Evolutionary conservation across 2,329 filamentous ascomycete species (phyloP).

Genomic region (Diplodia intermedia): DNA sequence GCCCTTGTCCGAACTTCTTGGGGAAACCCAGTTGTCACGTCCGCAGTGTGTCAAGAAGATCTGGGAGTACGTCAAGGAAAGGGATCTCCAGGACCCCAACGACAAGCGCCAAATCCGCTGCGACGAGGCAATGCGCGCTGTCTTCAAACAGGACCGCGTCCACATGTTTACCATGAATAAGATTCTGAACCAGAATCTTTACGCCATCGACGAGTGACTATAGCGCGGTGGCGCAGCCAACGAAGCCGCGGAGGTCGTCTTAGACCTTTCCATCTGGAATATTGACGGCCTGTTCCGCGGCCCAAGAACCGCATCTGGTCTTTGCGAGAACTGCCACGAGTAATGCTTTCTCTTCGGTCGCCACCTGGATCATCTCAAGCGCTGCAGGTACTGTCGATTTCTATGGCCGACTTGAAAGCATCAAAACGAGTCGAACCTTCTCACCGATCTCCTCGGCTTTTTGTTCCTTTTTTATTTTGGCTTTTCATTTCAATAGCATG

Average conservation of each 20-base stretch:
- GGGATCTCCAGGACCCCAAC: conserved; percentile 85
- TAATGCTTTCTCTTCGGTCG: not conserved
- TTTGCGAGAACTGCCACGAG: not conserved
- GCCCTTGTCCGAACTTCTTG: conserved; percentile 72
- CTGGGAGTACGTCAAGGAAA: conserved; percentile 91
- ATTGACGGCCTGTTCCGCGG: not conserved
- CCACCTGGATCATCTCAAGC: not conserved
- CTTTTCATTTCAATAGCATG: conserved; percentile 24
- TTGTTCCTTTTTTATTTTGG: not conserved
- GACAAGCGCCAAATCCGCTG: conserved; percentile 94
- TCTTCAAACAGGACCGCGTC: conserved; percentile 89
- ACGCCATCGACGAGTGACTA: conserved; percentile 74
- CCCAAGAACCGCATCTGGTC: not conserved
- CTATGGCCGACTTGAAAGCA: not conserved
- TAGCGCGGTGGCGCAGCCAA: not conserved
- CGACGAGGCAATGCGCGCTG: conserved; percentile 86
- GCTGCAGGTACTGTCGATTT: not conserved
- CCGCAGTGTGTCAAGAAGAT: conserved; percentile 96
- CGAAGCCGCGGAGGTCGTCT: not conserved
- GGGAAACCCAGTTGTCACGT: conserved; percentile 80
- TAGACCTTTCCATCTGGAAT: not conserved
- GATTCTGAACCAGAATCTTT: conserved; percentile 86
- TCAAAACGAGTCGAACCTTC: not conserved
- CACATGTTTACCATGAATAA: conserved; percentile 99
- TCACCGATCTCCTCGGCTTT: not conserved